These are phyloP conservation scores for Tricholoma terreum DNA, from an alignment of 768 basidiomycete genomes.

Conservation along the genomic window DNA sequence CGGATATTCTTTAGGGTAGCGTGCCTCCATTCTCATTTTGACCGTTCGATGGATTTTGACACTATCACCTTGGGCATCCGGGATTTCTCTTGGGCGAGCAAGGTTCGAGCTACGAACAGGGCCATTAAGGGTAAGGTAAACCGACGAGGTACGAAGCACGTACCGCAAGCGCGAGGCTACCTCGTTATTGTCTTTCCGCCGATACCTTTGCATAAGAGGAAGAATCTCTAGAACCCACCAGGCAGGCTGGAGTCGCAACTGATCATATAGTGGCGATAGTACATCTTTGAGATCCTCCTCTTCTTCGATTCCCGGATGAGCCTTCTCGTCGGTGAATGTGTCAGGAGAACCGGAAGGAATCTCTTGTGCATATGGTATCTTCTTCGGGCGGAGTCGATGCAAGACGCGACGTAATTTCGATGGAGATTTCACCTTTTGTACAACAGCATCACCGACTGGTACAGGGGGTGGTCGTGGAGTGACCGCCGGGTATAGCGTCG, in stretches of 20 bases:
- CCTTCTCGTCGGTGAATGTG: neutral
- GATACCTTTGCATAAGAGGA: conserved; percentile 34
- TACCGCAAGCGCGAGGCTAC: conserved; percentile 21
- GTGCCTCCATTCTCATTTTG: conserved; percentile 51
- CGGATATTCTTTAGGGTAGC: conserved; percentile 21
- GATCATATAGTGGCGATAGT: conserved; percentile 46
- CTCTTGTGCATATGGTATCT: conserved; percentile 10
- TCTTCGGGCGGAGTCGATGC: neutral
- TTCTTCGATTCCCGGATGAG: conserved; percentile 33
- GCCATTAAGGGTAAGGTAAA: neutral
- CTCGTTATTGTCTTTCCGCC: conserved; percentile 24
- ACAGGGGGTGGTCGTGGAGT: conserved; percentile 31
- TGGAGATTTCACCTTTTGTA: neutral
- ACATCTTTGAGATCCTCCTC: conserved; percentile 53
- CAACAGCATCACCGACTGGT: conserved; percentile 8
- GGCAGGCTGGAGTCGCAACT: conserved; percentile 33
- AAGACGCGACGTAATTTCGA: neutral
- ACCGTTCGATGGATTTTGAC: conserved; percentile 49
- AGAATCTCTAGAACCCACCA: conserved; percentile 65
- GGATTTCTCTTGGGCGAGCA: conserved; percentile 36
- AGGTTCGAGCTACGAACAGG: conserved; percentile 26
- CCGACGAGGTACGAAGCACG: conserved; percentile 12
- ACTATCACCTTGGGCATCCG: conserved; percentile 31
- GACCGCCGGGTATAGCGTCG: conserved; percentile 35
- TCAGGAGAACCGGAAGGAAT: neutral